These are phyloP conservation scores for Mycena latifolia DNA, from an alignment of 768 basidiomycete species.

Conservation along the genomic window DNA sequence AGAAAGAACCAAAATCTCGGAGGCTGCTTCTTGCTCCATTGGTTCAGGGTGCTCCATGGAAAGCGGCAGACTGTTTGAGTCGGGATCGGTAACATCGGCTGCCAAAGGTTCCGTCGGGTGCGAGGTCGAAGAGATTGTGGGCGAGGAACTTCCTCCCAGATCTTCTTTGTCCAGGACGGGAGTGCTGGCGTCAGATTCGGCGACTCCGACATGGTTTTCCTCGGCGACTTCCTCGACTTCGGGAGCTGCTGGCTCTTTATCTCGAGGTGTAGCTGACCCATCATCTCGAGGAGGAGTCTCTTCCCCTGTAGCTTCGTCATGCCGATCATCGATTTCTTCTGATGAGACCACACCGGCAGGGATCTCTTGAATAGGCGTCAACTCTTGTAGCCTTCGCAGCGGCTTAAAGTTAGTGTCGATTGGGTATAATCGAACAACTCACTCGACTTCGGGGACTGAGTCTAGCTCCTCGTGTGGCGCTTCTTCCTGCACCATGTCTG, in stretches of 20 bases:
- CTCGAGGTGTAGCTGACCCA: neutral
- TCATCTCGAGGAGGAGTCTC: neutral
- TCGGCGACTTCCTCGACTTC: neutral
- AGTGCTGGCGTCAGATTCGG: neutral
- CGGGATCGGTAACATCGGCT: too few relatives aligned
- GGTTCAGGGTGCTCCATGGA: slow-evolving; percentile 43
- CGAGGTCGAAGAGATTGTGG: neutral
- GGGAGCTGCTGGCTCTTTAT: too few relatives aligned
- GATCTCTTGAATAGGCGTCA: neutral
- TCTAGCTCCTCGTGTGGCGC: neutral
- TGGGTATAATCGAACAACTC: neutral
- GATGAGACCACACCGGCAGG: neutral
- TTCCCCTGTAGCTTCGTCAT: neutral
- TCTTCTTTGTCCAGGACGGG: neutral
- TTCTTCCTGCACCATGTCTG: neutral
- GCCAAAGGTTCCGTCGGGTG: slow-evolving; percentile 10
- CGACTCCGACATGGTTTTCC: neutral
- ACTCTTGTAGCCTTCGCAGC: neutral
- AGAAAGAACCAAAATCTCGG: neutral
- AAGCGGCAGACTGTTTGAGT: slow-evolving; percentile 59
- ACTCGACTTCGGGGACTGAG: neutral
- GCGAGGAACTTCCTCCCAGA: neutral
- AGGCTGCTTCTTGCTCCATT: slow-evolving; percentile 13
- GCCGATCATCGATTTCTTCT: neutral
- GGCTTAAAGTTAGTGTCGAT: neutral